Base-by-base conservation (phyloP, 257 asterid species). In the Ophiorrhiza pumila region DNA sequence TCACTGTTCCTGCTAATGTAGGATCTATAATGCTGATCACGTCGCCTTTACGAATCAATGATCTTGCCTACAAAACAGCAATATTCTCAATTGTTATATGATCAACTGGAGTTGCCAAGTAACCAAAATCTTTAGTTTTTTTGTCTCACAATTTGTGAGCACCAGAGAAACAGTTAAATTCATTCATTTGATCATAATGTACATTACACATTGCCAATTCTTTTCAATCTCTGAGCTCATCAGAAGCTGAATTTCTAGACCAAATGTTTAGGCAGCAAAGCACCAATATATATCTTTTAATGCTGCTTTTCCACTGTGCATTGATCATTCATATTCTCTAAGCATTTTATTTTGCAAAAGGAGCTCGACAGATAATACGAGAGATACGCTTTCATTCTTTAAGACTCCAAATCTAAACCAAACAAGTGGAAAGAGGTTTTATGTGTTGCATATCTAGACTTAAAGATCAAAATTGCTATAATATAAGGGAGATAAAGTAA, bases 31-130 rank as follows among this genome's bases (percentile, higher is more conserved):
- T 84, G 88, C 99, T 90, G n/a, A 81, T 75, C 68, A 95, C 93
- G 20, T 95, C 98, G 71, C 98, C 99, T 84, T 92, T 92, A 20
- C 95, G 87, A 17, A 95, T 86, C 85, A 87, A 78, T 49, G 99
- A 92, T 82, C 98, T 87, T 9, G 96, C 99, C 98, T 94, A 63
- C 69, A 73, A 57, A 64, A 75, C 31, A 25, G 70, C 46, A 77
- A 25, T 29, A 12, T 2, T 2, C 14, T 25, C 3, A 70, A 22
- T 5, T 15, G 14, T 69, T 10, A 35, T 11, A 35, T 31, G 45
- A 18, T 68, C 45, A 66, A 66, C 13, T 23, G 22, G 46, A 31
- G 12, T 68, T 41, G n/a, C n/a, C n/a, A n/a, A n/a, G n/a, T n/a
- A n/a, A n/a, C n/a, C n/a, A n/a, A n/a, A n/a, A n/a, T n/a, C n/a